Conservation (phyloP, 768 basidiomycete genomes). For the Serendipita sp. region DNA sequence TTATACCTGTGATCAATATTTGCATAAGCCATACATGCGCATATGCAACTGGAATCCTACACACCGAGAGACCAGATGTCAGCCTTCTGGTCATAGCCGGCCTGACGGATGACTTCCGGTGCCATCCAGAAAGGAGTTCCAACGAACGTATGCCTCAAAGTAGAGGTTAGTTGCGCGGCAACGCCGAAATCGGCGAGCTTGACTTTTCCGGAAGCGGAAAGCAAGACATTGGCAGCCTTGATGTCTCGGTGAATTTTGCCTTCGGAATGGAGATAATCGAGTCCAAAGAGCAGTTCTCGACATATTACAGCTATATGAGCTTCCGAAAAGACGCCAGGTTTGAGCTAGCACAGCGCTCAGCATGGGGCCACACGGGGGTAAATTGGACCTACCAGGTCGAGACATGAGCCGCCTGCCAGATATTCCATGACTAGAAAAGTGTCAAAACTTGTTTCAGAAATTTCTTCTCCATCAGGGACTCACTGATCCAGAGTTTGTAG, state of each 20-base stretch:
- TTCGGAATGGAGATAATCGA: slow-evolving; percentile 92
- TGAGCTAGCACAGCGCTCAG: slow-evolving; percentile 33
- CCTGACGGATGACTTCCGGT: slow-evolving; percentile 93
- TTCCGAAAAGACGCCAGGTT: slow-evolving; percentile 80
- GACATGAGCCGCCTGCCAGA: slow-evolving; percentile 94
- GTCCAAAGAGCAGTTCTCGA: slow-evolving; percentile 79
- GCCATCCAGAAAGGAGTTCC: slow-evolving; percentile 99
- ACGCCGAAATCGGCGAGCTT: slow-evolving; percentile 99
- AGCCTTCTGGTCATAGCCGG: slow-evolving; percentile 89
- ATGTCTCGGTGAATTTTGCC: slow-evolving; percentile 97
- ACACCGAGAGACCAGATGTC: slow-evolving; percentile 94
- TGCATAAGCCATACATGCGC: neutral
- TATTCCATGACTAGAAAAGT: slow-evolving; percentile 71
- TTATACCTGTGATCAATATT: slow-evolving; percentile 33
- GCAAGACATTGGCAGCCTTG: slow-evolving; percentile 91
- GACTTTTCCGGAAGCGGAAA: slow-evolving; percentile 82
- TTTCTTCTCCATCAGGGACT: slow-evolving; percentile 5
- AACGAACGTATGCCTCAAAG: slow-evolving; percentile 91
- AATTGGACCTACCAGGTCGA: slow-evolving; percentile 45
- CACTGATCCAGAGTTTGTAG: slow-evolving; percentile 89
- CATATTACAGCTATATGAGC: slow-evolving; percentile 89
- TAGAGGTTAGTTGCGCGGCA: slow-evolving; percentile 82
- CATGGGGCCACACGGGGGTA: neutral
- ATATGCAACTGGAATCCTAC: neutral
- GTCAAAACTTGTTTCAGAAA: neutral